Conservation (phyloP, 2,329 filamentous ascomycete genomes). For the Sporothrix brasiliensis region DNA sequence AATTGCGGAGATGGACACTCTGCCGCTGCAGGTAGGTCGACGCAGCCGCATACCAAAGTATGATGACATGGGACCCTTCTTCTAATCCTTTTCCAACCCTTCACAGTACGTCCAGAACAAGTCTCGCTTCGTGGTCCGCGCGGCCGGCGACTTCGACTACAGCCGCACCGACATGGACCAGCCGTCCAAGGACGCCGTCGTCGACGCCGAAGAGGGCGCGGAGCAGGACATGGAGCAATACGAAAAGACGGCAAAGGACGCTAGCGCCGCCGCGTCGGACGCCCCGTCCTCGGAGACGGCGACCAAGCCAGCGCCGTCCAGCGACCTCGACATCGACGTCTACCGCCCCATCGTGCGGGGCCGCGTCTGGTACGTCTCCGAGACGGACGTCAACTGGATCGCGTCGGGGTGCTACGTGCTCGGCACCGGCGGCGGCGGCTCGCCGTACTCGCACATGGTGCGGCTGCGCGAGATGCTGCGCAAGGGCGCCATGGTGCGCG, state of each 20-base stretch:
- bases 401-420: slow-evolving; percentile 63
- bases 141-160: slow-evolving; percentile 61
- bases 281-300: too few species aligned
- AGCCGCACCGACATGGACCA: slow-evolving; percentile 36
- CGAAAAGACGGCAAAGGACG: slow-evolving; percentile 35
- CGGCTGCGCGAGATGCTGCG: slow-evolving; percentile 56
- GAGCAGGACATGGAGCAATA: slow-evolving; percentile 38
- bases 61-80: too few species aligned
- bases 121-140: slow-evolving; percentile 60
- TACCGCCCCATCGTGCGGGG: slow-evolving; percentile 56
- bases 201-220: slow-evolving; percentile 10
- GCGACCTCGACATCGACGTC: slow-evolving; percentile 40
- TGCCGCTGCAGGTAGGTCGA: slow-evolving; percentile 54
- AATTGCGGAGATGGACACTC: slow-evolving; percentile 56
- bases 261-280: background rate
- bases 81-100: too few species aligned
- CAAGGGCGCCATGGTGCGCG: slow-evolving; percentile 53
- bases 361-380: slow-evolving; percentile 60
- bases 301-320: background rate
- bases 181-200: background rate
- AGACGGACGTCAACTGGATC: slow-evolving; percentile 61
- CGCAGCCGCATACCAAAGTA: too few species aligned
- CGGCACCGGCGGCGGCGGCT: slow-evolving; percentile 63
- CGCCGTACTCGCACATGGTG: slow-evolving; percentile 56
- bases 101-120: slow-evolving; percentile 56